Evolutionary conservation across 306 rosid species (phyloP), one percentile per base, ranked within the genome.

Genomic region (Prunus kanzakura): DNA sequence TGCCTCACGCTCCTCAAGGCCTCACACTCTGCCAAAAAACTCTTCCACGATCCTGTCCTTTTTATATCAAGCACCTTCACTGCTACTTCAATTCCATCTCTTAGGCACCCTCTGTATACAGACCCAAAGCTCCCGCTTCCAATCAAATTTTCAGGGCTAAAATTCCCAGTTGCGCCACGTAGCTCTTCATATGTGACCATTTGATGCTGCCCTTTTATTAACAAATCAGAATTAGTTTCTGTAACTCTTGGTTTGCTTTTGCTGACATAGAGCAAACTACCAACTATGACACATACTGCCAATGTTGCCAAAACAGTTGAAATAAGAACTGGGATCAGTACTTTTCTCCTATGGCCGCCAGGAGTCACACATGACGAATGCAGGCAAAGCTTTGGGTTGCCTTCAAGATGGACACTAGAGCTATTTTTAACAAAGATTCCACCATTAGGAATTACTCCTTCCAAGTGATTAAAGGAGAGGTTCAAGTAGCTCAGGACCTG

Each of bases 21-120:
- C 60, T 93, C 88, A 25, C 97, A 93, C 72, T 90, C 97, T 9
- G 93, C 92, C 3, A 86, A 79, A 71, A 93, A 93, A 61, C 97
- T 93, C 84, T 87, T 93, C 43, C 83, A 60, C 69, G 84, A 86
- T 3, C 83, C 87, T 20, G 78, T 83, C 50, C 74, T 76, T 43
- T 58, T 74, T 2, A 76, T 79, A 76, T 90, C 86, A n/a, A 93
- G 79, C 41, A 93, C 92, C 86, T 93, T 90, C 16, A 93, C 90
- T 18, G 93, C 93, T 41, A 88, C 76, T 49, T 55, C 81, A 18
- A 29, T 82, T 64, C 83, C 86, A n/a, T 85, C 82, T 73, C 83
- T 69, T 43, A 84, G 75, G 46, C 52, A 45, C 74, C 96, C 96
- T 87, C 47, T 87, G 64, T 86, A 93, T 2, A 93, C 96, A 7